These are phyloP conservation scores for Penicillium angulare DNA, from an alignment of 495 filamentous ascomycete species.

Conservation along the genomic window DNA sequence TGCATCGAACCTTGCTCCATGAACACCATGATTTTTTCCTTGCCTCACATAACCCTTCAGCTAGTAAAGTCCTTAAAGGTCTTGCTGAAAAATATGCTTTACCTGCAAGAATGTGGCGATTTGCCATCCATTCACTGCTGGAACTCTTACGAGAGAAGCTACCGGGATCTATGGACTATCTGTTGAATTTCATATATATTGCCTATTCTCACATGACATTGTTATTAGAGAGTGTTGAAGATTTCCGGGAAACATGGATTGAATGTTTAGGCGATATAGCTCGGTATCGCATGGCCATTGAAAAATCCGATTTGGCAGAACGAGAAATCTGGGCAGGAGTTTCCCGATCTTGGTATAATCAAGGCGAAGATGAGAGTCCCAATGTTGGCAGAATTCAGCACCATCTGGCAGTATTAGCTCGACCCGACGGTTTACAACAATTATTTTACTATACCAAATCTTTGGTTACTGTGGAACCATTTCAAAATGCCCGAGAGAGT, in stretches of 20 bases:
- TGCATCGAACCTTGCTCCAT: conserved; percentile 70
- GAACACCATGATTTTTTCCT: conserved; percentile 84
- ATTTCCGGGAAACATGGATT: conserved; percentile 84
- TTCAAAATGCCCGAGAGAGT: conserved; percentile 62
- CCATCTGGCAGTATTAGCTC: conserved; percentile 77
- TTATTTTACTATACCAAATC: conserved; percentile 68
- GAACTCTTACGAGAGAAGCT: conserved; percentile 69
- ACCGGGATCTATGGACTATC: conserved; percentile 70
- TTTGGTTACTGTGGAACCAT: conserved; percentile 49
- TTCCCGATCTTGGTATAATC: conserved; percentile 76
- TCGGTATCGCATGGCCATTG: conserved; percentile 74
- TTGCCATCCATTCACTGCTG: conserved; percentile 77
- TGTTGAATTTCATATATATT: conserved; percentile 78
- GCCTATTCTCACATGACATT: conserved; percentile 81
- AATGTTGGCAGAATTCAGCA: conserved; percentile 76
- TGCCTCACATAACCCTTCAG: conserved; percentile 71
- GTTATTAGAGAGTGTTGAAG: conserved; percentile 70
- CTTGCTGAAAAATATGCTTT: conserved; percentile 72
- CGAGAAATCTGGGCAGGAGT: conserved; percentile 78
- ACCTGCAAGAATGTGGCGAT: conserved; percentile 82
- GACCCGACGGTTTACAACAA: conserved; percentile 71
- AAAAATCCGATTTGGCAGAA: conserved; percentile 68
- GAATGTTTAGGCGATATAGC: conserved; percentile 83
- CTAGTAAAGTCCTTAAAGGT: conserved; percentile 53
- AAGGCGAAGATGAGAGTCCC: conserved; percentile 69